Evolutionary conservation across 495 filamentous ascomycete species (phyloP), one percentile per base, ranked within the genome.

Genomic region (Lepidopterella palustris): DNA sequence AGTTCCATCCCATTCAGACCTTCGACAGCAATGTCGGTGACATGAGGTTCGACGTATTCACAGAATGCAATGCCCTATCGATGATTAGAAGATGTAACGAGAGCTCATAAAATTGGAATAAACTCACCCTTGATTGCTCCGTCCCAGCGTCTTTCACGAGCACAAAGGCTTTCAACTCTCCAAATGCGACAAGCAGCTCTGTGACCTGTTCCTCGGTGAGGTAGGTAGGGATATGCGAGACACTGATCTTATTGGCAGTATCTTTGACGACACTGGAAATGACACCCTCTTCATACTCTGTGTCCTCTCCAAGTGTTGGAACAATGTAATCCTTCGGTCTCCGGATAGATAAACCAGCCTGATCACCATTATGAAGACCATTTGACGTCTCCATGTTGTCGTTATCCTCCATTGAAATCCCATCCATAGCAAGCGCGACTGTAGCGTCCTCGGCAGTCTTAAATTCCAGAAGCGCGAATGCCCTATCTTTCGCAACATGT

Each of bases 241-340:
- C 81, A 72, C 90, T 87, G 62, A 99, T 89, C 76, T 99, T 99
- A 77, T 97, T 89, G 35, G 87, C 88, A 20, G 88, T 93, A 69
- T 99, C 93, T 27, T 90, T 81, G 40, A 97, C 93, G 31, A 89
- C 78, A 60, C 79, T 87, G 31, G 90, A 86, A 45, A 96, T 79
- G 10, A 86, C 81, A 13, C 87, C 92, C 55, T 87, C 87, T 70
- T 91, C 84, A 65, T 84, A 84, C 35, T 87, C 82, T 25, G 83
- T 79, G 13, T 93, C 88, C 53, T 91, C 88, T n/a, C 81, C 78
- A 32, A 84, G 76, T 31, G 86, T 83, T 25, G 93, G 95, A 25
- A 93, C 89, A 70, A 99, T 97, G 73, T 99, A 99, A 71, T 99
- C 95, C 76, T 95, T 97, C 8, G 93, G 93, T 42, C 93, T 82